phyloP scores from a whole-genome alignment of 2,329 filamentous ascomycete species.

The Helotiales sp. region DNA sequence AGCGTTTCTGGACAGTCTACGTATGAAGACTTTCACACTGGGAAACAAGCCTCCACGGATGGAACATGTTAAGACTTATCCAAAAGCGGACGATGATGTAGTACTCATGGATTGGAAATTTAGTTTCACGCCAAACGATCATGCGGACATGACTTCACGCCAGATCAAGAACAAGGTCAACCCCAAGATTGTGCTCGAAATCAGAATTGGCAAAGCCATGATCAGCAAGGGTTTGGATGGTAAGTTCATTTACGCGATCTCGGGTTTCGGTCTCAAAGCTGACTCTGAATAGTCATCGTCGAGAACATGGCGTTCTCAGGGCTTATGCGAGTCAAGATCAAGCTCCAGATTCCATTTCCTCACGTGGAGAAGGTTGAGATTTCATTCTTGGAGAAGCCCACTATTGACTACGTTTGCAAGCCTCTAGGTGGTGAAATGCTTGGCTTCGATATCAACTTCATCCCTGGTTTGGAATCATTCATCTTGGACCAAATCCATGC shows the following conservation, averaged over 20 bases:
- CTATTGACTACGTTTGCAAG: conserved; percentile 97
- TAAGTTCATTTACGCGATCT: conserved; percentile 50
- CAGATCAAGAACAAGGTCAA: conserved; percentile 97
- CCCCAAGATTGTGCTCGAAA: conserved; percentile 93
- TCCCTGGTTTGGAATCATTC: conserved; percentile 90
- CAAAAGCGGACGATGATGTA: conserved; percentile 91
- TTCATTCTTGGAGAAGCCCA: conserved; percentile 84
- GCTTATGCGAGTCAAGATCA: conserved; percentile 95
- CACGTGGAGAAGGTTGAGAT: conserved; percentile 95
- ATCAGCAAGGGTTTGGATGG: conserved; percentile 95
- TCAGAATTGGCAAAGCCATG: conserved; percentile 93
- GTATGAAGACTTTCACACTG: conserved; percentile 90
- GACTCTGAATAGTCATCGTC: too few species aligned
- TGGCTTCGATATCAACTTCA: conserved; percentile 99
- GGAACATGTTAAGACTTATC: conserved; percentile 98
- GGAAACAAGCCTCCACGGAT: conserved; percentile 94
- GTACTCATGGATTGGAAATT: conserved; percentile 99
- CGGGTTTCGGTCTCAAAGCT: too few species aligned
- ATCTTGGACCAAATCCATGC: conserved; percentile 96
- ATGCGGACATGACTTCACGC: conserved; percentile 83
- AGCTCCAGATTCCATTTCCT: conserved; percentile 93
- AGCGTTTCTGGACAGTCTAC: conserved; percentile 89
- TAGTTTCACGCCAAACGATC: conserved; percentile 97
- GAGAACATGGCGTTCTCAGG: conserved; percentile 97
- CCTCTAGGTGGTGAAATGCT: conserved; percentile 93